These are phyloP conservation scores for Linnemannia zychae DNA, from an alignment of 192 early-diverging fungal species.

Conservation along the genomic window DNA sequence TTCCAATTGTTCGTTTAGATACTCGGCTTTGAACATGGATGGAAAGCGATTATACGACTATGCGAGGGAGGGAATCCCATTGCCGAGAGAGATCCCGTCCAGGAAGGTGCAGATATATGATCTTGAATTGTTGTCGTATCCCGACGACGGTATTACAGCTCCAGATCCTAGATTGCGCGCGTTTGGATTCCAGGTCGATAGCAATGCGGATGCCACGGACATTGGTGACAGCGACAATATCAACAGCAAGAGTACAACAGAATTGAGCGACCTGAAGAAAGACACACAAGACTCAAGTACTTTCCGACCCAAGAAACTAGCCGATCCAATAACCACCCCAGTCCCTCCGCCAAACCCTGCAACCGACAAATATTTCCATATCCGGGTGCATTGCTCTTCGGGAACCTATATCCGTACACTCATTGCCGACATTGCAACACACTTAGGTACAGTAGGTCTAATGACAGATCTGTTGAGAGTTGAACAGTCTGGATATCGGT, in stretches of 20 bases:
- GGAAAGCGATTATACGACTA: constrained; percentile 82
- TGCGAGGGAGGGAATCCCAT: constrained; percentile 64
- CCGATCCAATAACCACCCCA: constrained; percentile 19
- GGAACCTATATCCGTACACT: constrained; percentile 83
- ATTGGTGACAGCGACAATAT: background rate
- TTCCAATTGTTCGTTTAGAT: constrained; percentile 39
- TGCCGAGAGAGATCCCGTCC: constrained; percentile 59
- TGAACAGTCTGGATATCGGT: constrained; percentile 67
- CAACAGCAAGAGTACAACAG: background rate
- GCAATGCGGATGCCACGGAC: background rate
- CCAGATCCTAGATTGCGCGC: constrained; percentile 6
- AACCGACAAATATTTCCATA: constrained; percentile 60
- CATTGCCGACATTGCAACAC: constrained; percentile 73
- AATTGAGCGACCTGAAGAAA: background rate
- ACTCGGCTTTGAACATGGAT: constrained; percentile 77
- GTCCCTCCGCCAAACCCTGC: constrained; percentile 26
- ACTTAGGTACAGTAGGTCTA: constrained; percentile 68
- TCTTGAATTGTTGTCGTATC: constrained; percentile 56
- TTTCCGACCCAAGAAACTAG: constrained; percentile 18
- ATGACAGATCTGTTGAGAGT: constrained; percentile 73
- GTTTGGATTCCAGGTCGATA: background rate
- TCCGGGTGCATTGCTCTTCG: constrained; percentile 73
- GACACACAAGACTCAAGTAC: background rate
- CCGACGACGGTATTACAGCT: background rate
- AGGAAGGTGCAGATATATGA: constrained; percentile 57